These are phyloP conservation scores for Colletotrichum tamarilloi DNA, from an alignment of 2,329 filamentous ascomycete genomes.

Conservation along the genomic window DNA sequence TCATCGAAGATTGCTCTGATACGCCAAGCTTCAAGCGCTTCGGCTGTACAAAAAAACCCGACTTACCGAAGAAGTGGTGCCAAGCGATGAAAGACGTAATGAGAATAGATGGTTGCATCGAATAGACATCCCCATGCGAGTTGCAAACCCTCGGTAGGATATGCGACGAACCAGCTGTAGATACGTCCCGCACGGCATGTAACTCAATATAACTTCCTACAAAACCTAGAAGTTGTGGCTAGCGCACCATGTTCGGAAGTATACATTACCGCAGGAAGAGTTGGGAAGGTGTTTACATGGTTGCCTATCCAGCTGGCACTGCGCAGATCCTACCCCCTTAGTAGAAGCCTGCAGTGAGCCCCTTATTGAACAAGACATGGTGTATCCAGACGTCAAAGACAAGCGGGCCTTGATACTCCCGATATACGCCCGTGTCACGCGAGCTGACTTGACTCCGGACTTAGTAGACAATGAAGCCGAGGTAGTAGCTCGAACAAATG, in stretches of 20 bases:
- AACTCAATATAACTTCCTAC: neutral
- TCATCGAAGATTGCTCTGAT: too few species aligned
- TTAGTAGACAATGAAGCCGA: neutral
- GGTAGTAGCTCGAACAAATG: neutral
- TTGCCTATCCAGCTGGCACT: neutral
- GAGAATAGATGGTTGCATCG: neutral
- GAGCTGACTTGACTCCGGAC: neutral
- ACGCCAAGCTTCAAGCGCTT: too few species aligned
- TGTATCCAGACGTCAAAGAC: neutral
- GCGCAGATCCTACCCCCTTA: neutral
- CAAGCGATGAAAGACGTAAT: neutral
- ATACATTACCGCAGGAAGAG: neutral
- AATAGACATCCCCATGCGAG: neutral
- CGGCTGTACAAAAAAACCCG: too few species aligned
- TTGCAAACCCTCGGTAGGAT: neutral
- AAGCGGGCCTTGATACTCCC: neutral
- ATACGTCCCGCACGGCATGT: neutral
- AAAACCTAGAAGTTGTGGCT: neutral
- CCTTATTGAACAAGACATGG: neutral
- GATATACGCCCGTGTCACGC: neutral
- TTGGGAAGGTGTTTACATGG: neutral
- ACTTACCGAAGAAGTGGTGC: too few species aligned
- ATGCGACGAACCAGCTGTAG: too few species aligned
- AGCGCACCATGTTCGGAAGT: neutral
- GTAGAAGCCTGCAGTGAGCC: neutral